These are phyloP conservation scores for Trichoderma virens DNA, from an alignment of 495 filamentous ascomycete genomes.

Conservation along the genomic window DNA sequence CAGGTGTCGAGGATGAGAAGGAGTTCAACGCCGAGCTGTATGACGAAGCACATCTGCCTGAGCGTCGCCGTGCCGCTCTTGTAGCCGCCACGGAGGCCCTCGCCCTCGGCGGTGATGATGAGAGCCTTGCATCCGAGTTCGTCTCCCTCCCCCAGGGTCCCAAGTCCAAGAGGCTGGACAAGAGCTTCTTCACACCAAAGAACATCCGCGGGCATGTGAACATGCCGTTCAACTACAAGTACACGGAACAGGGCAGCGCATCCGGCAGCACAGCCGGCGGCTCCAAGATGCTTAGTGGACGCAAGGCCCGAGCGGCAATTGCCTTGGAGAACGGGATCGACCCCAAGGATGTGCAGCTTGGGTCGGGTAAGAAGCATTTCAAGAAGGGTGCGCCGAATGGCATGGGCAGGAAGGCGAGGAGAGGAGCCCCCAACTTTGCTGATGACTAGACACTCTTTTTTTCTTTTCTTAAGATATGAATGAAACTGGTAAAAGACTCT, in stretches of 20 bases:
- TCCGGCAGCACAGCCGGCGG: slow-evolving; percentile 47
- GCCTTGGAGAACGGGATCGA: slow-evolving; percentile 81
- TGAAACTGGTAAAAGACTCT: background rate
- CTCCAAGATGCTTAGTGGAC: slow-evolving; percentile 60
- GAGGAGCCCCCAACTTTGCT: background rate
- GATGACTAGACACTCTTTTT: background rate
- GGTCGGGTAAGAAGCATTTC: slow-evolving; percentile 87
- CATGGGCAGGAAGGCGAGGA: slow-evolving; percentile 32
- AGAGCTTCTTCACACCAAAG: slow-evolving; percentile 70
- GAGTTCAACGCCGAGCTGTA: slow-evolving; percentile 90
- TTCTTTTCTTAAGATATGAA: background rate
- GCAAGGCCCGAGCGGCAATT: slow-evolving; percentile 78
- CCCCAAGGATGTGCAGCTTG: slow-evolving; percentile 65
- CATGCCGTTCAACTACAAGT: slow-evolving; percentile 79
- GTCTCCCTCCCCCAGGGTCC: slow-evolving; percentile 44
- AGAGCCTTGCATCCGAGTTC: slow-evolving; percentile 37
- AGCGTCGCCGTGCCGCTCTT: slow-evolving; percentile 58
- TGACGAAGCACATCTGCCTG: slow-evolving; percentile 66
- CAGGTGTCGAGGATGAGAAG: slow-evolving; percentile 57
- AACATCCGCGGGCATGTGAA: slow-evolving; percentile 57
- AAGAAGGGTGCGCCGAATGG: slow-evolving; percentile 65
- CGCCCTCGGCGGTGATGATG: slow-evolving; percentile 33
- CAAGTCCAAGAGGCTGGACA: slow-evolving; percentile 73
- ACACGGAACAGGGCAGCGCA: slow-evolving; percentile 64
- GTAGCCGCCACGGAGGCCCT: slow-evolving; percentile 37